Evolutionary conservation across 495 filamentous ascomycete genomes (phyloP), one percentile per base, ranked within the genome.

Genomic region (Diplogelasinospora grovesii): DNA sequence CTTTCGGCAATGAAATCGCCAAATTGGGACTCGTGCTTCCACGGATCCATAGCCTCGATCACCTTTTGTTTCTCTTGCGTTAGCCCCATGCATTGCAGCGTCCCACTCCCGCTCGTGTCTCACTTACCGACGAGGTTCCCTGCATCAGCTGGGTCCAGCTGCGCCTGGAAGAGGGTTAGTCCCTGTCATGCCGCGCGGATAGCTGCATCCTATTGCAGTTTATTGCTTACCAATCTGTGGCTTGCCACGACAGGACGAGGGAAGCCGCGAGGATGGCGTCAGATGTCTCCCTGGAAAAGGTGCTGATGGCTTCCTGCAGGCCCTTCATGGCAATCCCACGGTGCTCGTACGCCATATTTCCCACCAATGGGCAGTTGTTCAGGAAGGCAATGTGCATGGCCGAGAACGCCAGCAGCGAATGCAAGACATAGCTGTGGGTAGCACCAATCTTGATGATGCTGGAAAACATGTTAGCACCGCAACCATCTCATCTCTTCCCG

Each of bases 221-320:
- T 56, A 60, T 64, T 52, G 71, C 86, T 73, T 70, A 95, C 92
- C 89, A 96, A 66, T 97, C 92, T 48, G 82, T 88, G 43, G 86
- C 85, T 66, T 97, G 92, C 93, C 93, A 98, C 31, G 90, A 90
- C 30, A 98, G 70, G 34, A 97, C 73, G 23, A 95, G 79, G 9
- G 89, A 97, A 19, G 92, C 86, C 36, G 89, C 92, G 21, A 98
- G 74, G 41, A 95, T 82, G 24, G 90, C 86, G 64, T 98, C 90
- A 10, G 85, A 88, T 51, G 89, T 96, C 26, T 81, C 79, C 49
- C 74, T 79, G 6, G 86, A 95, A 63, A 97, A 97, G 18, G 72
- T 69, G 22, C 79, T 79, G 48, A 96, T 89, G 11, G 87, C 87
- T 50, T 85, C 81, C 52, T 95, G 88, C 18, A 97, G 63, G 15